Evolutionary conservation across 768 basidiomycete species (phyloP).

Genomic region (Terana coerulea): DNA sequence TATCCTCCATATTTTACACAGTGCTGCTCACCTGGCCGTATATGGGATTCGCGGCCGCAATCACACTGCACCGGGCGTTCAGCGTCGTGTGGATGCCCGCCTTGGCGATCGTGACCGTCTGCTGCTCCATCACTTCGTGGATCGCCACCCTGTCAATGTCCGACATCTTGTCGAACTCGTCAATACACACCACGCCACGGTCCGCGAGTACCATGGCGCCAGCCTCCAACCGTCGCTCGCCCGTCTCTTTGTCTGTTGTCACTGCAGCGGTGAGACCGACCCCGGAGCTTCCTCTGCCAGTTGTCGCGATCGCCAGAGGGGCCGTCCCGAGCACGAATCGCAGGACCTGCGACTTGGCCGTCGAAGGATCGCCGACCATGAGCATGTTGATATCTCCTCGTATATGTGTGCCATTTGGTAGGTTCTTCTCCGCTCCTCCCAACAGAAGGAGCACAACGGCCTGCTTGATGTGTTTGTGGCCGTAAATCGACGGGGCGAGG

Average conservation of each 20-base stretch:
- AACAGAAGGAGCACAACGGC: conserved; percentile 91
- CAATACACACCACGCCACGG: conserved; percentile 97
- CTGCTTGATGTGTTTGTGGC: conserved; percentile 93
- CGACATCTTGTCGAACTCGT: conserved; percentile 99
- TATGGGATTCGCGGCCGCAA: conserved; percentile 98
- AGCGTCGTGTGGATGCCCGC: conserved; percentile 98
- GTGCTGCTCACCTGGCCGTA: conserved; percentile 77
- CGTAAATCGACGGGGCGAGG: conserved; percentile 95
- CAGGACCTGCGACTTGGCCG: conserved; percentile 94
- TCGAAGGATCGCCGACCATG: conserved; percentile 99
- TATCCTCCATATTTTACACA: neutral
- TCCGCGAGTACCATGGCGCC: conserved; percentile 99
- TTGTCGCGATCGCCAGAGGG: conserved; percentile 96
- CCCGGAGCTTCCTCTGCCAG: conserved; percentile 96
- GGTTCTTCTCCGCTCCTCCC: conserved; percentile 96
- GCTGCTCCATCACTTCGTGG: conserved; percentile 99
- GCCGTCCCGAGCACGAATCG: conserved; percentile 96
- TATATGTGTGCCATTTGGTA: conserved; percentile 96
- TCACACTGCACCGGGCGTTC: conserved; percentile 96
- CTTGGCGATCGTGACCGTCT: conserved; percentile 99
- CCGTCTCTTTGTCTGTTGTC: conserved; percentile 97
- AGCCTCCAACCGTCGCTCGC: conserved; percentile 93
- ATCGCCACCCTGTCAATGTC: conserved; percentile 98
- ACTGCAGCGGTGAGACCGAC: conserved; percentile 99
- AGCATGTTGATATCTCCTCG: conserved; percentile 99